Evolutionary conservation across 176 grass and related monocot genomes (phyloP), one percentile per base, ranked within the genome.

Genomic region (Thalia dealbata): DNA sequence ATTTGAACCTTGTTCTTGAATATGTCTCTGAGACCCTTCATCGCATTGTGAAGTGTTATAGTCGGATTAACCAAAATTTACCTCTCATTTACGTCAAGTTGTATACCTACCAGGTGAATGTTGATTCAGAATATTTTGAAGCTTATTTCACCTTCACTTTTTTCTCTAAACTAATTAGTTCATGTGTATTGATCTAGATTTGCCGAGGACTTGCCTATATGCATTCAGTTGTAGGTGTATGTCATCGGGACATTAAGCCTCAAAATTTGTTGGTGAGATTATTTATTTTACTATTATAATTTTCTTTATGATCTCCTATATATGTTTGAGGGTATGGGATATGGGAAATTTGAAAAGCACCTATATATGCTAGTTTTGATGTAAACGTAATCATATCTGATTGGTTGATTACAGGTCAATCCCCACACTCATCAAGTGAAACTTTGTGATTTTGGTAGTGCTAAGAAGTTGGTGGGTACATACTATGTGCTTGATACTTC

Each of bases 371-470:
- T 19, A 61, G 25, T 61, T 24, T 10, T 61, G 21, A 10, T 24
- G 56, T 11, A 0, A 22, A 35, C 3, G 27, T 64, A 5, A 12
- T 4, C 21, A 19, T 42, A 19, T 74, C 27, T 59, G 28, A 74
- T 23, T 22, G 24, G 23, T 61, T 62, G 7, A 25, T 44, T 63
- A 25, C 58, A 75, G 73, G 56, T 75, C 41, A 75, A 63, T 61
- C 73, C 73, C 28, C 73, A 75, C 10, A 75, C 73, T 62, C 73
- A 75, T 75, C 56, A 75, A 75, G 35, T 75, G 62, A 75, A 75
- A 61, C 73, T 75, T 62, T 75, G 73, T 46, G 73, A 75, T 61
- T 75, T 75, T 75, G 73, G 73, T 26, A 75, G 73, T 48, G 73
- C 73, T 22, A 75, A 75, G 32, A 75, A 61, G 58, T 44, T 75